Percentiles rank a stretch among this genome's conserved stretches.
phyloP scores from a whole-genome alignment of 2,329 filamentous ascomycete genomes.

The Ophiostoma novo-ulmi region DNA sequence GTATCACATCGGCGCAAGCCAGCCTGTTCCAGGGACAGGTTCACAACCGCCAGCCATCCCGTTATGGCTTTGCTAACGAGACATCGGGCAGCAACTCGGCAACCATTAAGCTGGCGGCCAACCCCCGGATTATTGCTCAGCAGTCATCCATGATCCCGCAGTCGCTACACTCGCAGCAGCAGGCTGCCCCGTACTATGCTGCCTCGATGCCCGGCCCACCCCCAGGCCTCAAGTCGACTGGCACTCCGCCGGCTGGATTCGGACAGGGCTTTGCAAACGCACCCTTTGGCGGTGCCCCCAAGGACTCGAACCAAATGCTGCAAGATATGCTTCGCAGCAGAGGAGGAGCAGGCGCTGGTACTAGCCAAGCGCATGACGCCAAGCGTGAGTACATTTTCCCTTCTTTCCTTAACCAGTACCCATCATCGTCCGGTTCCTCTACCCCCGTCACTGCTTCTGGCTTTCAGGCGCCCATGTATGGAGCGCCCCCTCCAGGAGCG shows the following conservation, averaged over 20 bases:
- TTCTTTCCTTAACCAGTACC: slow-evolving; percentile 86
- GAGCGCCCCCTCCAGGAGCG: slow-evolving; percentile 73
- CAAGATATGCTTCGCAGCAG: slow-evolving; percentile 70
- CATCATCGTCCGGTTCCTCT: slow-evolving; percentile 65
- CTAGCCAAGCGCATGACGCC: slow-evolving; percentile 70
- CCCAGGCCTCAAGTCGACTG: slow-evolving; percentile 89
- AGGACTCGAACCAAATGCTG: slow-evolving; percentile 72
- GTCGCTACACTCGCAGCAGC: slow-evolving; percentile 53
- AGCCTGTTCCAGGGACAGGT: slow-evolving; percentile 55
- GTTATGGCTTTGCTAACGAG: slow-evolving; percentile 84
- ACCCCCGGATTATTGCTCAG: slow-evolving; percentile 75
- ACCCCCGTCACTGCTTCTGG: slow-evolving; percentile 83
- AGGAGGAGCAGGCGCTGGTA: slow-evolving; percentile 53
- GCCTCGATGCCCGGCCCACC: slow-evolving; percentile 87
- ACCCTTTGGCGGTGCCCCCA: slow-evolving; percentile 62
- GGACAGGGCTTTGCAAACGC: slow-evolving; percentile 74
- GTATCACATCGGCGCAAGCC: slow-evolving; percentile 26
- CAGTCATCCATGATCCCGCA: slow-evolving; percentile 82
- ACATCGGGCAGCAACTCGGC: slow-evolving; percentile 54
- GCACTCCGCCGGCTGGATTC: slow-evolving; percentile 92
- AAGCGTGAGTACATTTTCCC: slow-evolving; percentile 95
- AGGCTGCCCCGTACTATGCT: slow-evolving; percentile 69
- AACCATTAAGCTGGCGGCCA: slow-evolving; percentile 70
- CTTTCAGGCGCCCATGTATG: slow-evolving; percentile 88
- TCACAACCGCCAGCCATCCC: slow-evolving; percentile 77